Conservation (phyloP, 148 eudicot species). For the Camellia japonica region DNA sequence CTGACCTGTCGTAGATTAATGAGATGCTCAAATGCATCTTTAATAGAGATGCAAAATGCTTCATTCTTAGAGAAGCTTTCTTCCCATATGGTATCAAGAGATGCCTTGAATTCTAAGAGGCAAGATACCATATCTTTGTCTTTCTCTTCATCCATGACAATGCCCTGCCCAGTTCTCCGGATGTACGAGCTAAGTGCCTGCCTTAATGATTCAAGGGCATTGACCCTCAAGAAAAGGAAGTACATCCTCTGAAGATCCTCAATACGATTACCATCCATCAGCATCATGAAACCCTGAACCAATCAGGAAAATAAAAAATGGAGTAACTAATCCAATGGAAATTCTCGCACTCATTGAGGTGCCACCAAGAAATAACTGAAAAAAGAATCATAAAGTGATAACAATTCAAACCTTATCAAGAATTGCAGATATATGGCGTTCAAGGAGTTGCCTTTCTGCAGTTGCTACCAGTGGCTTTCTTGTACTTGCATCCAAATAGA, state of each 20-base stretch:
- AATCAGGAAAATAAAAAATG: slow-evolving; percentile 6
- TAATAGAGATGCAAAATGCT: slow-evolving; percentile 77
- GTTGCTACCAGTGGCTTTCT: slow-evolving; percentile 78
- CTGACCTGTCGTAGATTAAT: slow-evolving; percentile 92
- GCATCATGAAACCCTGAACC: slow-evolving; percentile 79
- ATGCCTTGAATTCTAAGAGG: slow-evolving; percentile 79
- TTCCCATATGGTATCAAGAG: slow-evolving; percentile 90
- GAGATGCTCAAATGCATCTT: slow-evolving; percentile 95
- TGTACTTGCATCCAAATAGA: slow-evolving; percentile 83
- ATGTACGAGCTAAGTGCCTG: slow-evolving; percentile 77
- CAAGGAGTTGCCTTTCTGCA: slow-evolving; percentile 88
- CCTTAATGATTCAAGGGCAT: slow-evolving; percentile 80
- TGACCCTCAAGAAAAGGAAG: slow-evolving; percentile 62
- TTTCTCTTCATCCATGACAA: slow-evolving; percentile 93
- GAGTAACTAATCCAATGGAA: neutral
- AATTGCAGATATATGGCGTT: slow-evolving; percentile 79
- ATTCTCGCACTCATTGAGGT: neutral
- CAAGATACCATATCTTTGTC: slow-evolving; percentile 93
- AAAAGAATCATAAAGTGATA: slow-evolving; percentile 8
- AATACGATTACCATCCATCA: slow-evolving; percentile 82
- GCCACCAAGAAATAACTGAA: neutral
- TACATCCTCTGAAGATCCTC: slow-evolving; percentile 90
- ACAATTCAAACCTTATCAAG: slow-evolving; percentile 72
- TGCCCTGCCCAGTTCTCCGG: slow-evolving; percentile 76
- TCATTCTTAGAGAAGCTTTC: slow-evolving; percentile 88